Percentiles rank a stretch among this genome's conserved stretches.
Evolutionary conservation across 495 filamentous ascomycete genomes (phyloP).

Genomic region (Lophiotrema nucula): DNA sequence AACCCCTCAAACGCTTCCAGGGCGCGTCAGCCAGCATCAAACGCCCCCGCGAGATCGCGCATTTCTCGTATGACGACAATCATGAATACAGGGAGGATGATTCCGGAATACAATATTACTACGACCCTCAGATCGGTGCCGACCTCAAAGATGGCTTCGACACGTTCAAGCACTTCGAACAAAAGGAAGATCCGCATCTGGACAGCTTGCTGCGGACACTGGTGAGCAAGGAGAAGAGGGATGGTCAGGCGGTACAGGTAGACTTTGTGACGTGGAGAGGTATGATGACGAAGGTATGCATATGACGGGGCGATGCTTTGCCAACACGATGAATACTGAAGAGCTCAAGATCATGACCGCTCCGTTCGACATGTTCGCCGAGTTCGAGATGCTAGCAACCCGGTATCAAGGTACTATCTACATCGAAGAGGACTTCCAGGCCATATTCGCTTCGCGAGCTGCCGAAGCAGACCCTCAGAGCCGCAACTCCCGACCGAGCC

Average conservation of each 20-base stretch:
- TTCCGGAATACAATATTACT: conserved; percentile 82
- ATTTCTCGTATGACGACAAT: conserved; percentile 85
- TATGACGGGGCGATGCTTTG: not conserved
- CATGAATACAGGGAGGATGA: conserved; percentile 74
- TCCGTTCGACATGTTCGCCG: conserved; percentile 77
- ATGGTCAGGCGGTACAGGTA: conserved; percentile 63
- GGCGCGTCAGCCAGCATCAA: conserved; percentile 24
- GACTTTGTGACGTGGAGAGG: conserved; percentile 93
- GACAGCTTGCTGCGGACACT: conserved; percentile 80
- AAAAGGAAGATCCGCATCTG: conserved; percentile 79
- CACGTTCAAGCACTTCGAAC: conserved; percentile 79
- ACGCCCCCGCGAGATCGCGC: conserved; percentile 64
- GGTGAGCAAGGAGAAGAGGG: conserved; percentile 64
- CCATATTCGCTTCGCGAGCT: conserved; percentile 53
- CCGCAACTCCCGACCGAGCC: not conserved
- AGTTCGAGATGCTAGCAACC: conserved; percentile 95
- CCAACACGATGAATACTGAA: not conserved
- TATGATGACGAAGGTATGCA: conserved; percentile 84
- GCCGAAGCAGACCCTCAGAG: not conserved
- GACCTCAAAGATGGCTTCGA: conserved; percentile 78
- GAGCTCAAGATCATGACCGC: conserved; percentile 70
- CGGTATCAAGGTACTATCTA: conserved; percentile 75
- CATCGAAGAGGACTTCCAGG: conserved; percentile 83
- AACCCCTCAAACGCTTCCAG: conserved; percentile 17
- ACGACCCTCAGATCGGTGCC: conserved; percentile 66